Percentiles rank a stretch among this genome's conserved stretches.
These are phyloP conservation scores for Phaeosphaeriaceae sp. DNA, from an alignment of 2,329 filamentous ascomycete genomes.

Conservation along the genomic window DNA sequence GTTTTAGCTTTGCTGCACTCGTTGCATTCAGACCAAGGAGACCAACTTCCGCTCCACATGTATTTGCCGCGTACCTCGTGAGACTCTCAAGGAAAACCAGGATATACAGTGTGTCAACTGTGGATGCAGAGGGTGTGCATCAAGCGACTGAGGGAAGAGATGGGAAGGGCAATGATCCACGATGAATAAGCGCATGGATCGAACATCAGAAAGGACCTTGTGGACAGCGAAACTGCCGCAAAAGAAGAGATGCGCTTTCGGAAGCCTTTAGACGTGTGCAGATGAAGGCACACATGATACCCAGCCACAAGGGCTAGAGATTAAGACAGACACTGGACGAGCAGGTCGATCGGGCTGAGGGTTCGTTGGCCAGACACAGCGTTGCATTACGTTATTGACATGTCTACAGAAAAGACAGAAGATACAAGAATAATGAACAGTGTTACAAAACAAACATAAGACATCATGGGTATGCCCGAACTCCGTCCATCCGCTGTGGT, in stretches of 20 bases:
- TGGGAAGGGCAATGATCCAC: background rate
- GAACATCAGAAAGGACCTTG: background rate
- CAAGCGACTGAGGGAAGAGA: slow-evolving; percentile 68
- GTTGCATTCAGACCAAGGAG: slow-evolving; percentile 99
- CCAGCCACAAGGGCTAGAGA: background rate
- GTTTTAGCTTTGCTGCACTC: slow-evolving; percentile 82
- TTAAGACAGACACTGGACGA: background rate
- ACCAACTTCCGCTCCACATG: slow-evolving; percentile 98
- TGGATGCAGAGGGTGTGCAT: slow-evolving; percentile 89
- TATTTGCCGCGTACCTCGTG: slow-evolving; percentile 91
- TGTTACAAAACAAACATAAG: slow-evolving; percentile 13
- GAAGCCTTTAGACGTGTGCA: background rate
- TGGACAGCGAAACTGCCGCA: too few relatives aligned
- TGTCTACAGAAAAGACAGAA: slow-evolving; percentile 30
- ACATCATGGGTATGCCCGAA: slow-evolving; percentile 25
- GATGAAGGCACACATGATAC: background rate
- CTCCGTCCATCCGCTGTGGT: slow-evolving; percentile 17
- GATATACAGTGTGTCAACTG: slow-evolving; percentile 94
- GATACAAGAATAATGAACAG: slow-evolving; percentile 16
- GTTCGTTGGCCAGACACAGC: slow-evolving; percentile 22
- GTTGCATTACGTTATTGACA: slow-evolving; percentile 31
- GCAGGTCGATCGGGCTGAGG: slow-evolving; percentile 3
- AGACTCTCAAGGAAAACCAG: slow-evolving; percentile 87
- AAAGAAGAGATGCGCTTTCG: background rate
- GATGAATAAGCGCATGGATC: background rate